These are phyloP conservation scores for Trichaptum fuscoviolaceum DNA, from an alignment of 768 basidiomycete species.

Conservation along the genomic window DNA sequence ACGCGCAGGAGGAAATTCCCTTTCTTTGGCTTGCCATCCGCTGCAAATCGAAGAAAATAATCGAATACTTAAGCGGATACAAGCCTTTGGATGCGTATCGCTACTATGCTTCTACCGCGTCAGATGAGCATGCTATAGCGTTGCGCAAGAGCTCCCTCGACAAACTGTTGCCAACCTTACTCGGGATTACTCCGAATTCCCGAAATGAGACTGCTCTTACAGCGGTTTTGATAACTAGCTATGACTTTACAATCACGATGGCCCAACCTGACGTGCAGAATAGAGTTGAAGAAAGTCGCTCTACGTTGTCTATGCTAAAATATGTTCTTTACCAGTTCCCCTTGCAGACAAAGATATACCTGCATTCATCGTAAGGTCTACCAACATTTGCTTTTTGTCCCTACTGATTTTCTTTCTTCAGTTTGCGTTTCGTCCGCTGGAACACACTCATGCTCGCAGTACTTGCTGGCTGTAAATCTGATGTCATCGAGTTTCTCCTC, in stretches of 20 bases:
- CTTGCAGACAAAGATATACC: constrained; percentile 5
- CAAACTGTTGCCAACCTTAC: constrained; percentile 37
- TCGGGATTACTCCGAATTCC: constrained; percentile 44
- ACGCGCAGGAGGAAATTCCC: constrained; percentile 10
- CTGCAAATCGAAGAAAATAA: constrained; percentile 20
- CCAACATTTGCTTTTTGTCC: not conserved
- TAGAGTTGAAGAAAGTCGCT: no score
- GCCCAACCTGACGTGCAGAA: no score
- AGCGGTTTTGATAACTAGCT: constrained; percentile 33
- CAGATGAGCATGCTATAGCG: constrained; percentile 37
- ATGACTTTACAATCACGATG: no score
- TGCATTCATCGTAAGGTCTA: not conserved
- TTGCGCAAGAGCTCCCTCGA: constrained; percentile 36
- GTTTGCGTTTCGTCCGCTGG: constrained; percentile 41
- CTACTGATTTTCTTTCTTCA: constrained; percentile 16
- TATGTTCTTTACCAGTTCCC: constrained; percentile 8
- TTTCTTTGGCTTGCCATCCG: constrained; percentile 42
- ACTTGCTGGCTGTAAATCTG: constrained; percentile 19
- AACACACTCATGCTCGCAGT: constrained; percentile 43
- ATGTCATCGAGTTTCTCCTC: constrained; percentile 47
- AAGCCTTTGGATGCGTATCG: constrained; percentile 46
- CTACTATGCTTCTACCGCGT: constrained; percentile 39
- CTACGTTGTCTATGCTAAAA: not conserved
- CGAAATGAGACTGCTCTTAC: constrained; percentile 50
- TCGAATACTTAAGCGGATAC: constrained; percentile 44